phyloP scores from a whole-genome alignment of 2,329 filamentous ascomycete genomes.

The Aspergillus fumigatus region DNA sequence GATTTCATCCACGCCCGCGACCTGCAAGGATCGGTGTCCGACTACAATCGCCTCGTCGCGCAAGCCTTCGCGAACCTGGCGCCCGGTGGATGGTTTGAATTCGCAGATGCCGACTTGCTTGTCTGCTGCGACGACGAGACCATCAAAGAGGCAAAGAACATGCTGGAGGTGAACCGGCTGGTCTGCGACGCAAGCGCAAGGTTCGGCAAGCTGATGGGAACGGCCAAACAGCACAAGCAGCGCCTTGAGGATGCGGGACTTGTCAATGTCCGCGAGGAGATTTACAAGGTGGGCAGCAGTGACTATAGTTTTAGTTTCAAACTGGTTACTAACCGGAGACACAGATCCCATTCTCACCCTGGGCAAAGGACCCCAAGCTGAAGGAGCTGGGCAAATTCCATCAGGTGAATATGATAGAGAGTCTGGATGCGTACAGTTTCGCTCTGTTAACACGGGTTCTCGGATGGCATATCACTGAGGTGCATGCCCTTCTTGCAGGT shows the following conservation, averaged over 20 bases:
- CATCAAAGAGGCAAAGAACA: conserved; percentile 19
- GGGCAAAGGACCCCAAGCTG: conserved; percentile 45
- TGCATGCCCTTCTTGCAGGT: conserved; percentile 34
- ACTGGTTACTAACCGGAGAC: background rate
- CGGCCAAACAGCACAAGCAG: conserved; percentile 34
- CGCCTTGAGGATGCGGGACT: conserved; percentile 52
- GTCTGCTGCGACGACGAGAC: conserved; percentile 30
- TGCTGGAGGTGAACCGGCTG: conserved; percentile 23
- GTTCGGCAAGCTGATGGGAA: conserved; percentile 32
- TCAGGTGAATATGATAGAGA: conserved; percentile 27
- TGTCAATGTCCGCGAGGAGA: conserved; percentile 45
- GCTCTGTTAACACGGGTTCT: conserved; percentile 29
- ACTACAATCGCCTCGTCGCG: conserved; percentile 19
- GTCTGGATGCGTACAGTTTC: conserved; percentile 27
- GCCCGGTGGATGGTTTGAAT: conserved; percentile 49
- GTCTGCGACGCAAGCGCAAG: conserved; percentile 26
- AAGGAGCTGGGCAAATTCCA: conserved; percentile 33
- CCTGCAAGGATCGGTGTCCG: conserved; percentile 21
- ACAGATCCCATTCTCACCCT: conserved; percentile 46
- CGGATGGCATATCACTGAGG: conserved; percentile 35
- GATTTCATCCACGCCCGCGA: conserved; percentile 26
- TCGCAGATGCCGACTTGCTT: conserved; percentile 35
- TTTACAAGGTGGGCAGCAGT: conserved; percentile 35
- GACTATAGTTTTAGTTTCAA: too few relatives aligned
- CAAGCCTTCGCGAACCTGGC: conserved; percentile 34